Evolutionary conservation across 2,329 filamentous ascomycete genomes (phyloP), one percentile per base, ranked within the genome.

Genomic region (Pseudopithomyces maydicus): DNA sequence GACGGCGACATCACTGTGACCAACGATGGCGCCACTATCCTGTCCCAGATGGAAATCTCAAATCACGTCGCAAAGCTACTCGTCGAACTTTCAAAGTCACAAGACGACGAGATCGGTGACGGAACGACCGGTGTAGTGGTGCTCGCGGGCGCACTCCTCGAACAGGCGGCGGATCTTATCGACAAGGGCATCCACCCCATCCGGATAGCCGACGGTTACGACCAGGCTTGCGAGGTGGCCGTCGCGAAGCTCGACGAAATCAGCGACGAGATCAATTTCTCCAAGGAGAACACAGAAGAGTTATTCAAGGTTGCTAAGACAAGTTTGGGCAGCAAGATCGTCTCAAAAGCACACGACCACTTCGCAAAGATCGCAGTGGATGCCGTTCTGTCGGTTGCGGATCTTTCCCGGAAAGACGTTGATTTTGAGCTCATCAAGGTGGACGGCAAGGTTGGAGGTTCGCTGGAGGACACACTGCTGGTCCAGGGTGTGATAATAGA

Each of bases 161-260:
- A 99, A 80, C 94, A 98, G 81, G 95, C 95, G 17, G 92, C 94
- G 62, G 95, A 97, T 76, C 86, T 99, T 68, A 98, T 99, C 77
- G 96, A 99, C 85, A 99, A 99, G 86, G 96, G 95, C 75, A 99
- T 99, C 71, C 95, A 99, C 80, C 95, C 95, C 60, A 99, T 99
- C 77, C 86, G 96, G 69, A 98, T 99, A 80, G 96, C 96, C 64
- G 95, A 99, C 78, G 95, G 95, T 52, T 99, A 97, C 80, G 95
- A 99, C 76, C 88, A 96, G 72, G 95, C 95, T 55, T 99, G 96
- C 75, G 96, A 99, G 77, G 94, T 98, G 69, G 95, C 95, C 42
- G 90, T 98, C 54, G 88, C 89, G 29, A 91, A 97, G 80, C 84
- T 99, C 50, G 95, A 99, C 79, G 88, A 86, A 72, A 97, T 99